Conservation (phyloP, 306 rosid species). For the Castanea mollissima region DNA sequence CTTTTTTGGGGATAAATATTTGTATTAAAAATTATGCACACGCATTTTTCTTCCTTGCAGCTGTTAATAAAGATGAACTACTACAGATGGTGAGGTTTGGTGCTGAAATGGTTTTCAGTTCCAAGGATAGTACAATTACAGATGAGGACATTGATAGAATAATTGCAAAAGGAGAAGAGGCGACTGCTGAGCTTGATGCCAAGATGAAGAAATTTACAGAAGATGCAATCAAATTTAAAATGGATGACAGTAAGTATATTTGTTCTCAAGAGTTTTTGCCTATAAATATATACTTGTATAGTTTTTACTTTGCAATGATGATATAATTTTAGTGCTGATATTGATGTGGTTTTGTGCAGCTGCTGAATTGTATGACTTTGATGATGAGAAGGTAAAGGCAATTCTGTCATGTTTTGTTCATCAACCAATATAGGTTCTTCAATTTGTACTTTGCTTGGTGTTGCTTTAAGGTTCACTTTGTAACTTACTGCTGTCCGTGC, state of each 20-base stretch:
- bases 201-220: constrained; percentile 99
- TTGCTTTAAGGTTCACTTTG: constrained; percentile 3
- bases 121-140: constrained; percentile 93
- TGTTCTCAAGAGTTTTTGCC: neutral
- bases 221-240: constrained; percentile 97
- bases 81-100: constrained; percentile 99
- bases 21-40: constrained; percentile 5
- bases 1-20: neutral
- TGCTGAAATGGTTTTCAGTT: constrained; percentile 99
- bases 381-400: constrained; percentile 75
- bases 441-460: neutral
- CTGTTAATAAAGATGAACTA: constrained; percentile 94
- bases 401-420: constrained; percentile 11
- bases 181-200: constrained; percentile 97
- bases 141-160: constrained; percentile 98
- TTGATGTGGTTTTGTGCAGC: constrained; percentile 48
- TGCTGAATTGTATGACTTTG: constrained; percentile 96
- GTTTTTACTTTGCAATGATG: neutral
- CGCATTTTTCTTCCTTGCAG: constrained; percentile 40
- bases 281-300: neutral
- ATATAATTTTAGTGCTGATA: constrained; percentile 20
- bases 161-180: constrained; percentile 96
- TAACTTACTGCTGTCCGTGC: neutral
- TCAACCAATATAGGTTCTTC: neutral
- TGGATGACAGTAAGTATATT: constrained; percentile 85